Evolutionary conservation across 148 eudicot genomes (phyloP).

Genomic region (Diospyros lotus): DNA sequence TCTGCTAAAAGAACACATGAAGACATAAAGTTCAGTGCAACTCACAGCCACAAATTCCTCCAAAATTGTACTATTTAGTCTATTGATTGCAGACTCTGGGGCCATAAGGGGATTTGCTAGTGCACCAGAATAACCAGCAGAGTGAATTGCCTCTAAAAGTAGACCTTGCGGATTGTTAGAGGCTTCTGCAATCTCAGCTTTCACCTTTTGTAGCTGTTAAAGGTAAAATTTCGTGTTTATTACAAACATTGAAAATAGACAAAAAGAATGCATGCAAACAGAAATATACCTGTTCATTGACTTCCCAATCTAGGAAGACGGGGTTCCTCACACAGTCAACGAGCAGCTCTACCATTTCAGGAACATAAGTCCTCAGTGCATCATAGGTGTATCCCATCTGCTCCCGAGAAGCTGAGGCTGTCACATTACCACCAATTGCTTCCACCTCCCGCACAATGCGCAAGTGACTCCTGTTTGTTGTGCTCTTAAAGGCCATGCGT

Average conservation of each 20-base stretch:
- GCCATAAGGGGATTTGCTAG: slow-evolving; percentile 75
- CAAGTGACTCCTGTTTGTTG: slow-evolving; percentile 77
- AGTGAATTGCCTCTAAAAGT: slow-evolving; percentile 82
- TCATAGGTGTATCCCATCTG: slow-evolving; percentile 93
- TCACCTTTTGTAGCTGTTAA: slow-evolving; percentile 67
- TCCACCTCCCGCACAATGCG: slow-evolving; percentile 92
- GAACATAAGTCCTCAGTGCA: slow-evolving; percentile 79
- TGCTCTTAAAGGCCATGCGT: slow-evolving; percentile 96
- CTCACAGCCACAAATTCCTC: slow-evolving; percentile 86
- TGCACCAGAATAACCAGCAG: slow-evolving; percentile 86
- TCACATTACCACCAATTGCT: slow-evolving; percentile 86
- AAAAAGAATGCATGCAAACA: background rate
- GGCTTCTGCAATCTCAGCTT: slow-evolving; percentile 66
- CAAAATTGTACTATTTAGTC: slow-evolving; percentile 55
- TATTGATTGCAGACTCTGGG: slow-evolving; percentile 57
- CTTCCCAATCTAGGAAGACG: slow-evolving; percentile 95
- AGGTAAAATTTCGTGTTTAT: slow-evolving; percentile 2
- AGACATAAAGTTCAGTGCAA: slow-evolving; percentile 8
- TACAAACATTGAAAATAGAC: background rate
- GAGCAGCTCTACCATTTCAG: slow-evolving; percentile 95
- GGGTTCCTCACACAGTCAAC: slow-evolving; percentile 92
- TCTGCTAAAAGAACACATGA: no score
- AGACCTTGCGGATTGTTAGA: slow-evolving; percentile 78
- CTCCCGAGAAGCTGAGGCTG: slow-evolving; percentile 85
- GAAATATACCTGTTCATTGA: slow-evolving; percentile 72